A percentile compares a stretch with the other conserved stretches of the same genome.
phyloP scores from a whole-genome alignment of 139 green algal species.

The Coccomyxa sp. region DNA sequence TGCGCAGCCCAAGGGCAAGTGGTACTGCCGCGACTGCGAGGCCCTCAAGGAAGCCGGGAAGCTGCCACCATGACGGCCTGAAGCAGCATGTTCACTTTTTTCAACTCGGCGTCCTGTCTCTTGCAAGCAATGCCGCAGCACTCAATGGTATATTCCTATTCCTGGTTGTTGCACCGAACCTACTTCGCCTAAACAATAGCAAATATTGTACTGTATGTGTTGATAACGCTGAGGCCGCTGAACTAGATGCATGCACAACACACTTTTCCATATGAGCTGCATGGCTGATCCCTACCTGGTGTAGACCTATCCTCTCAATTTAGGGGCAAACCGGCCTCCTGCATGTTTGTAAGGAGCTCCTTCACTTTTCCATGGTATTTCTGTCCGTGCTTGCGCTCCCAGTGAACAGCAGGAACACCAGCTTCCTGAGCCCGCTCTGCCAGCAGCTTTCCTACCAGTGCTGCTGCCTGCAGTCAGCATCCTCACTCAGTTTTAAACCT shows the following conservation, averaged over 20 bases:
- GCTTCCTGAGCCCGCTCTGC: constrained; percentile 26
- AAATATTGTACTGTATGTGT: too few relatives aligned
- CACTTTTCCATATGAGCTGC: too few relatives aligned
- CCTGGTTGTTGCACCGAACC: too few relatives aligned
- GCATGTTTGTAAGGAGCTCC: constrained; percentile 22
- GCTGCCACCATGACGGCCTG: not conserved
- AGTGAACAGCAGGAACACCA: constrained; percentile 27
- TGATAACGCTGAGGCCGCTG: too few relatives aligned
- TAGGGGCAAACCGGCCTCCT: constrained; percentile 28
- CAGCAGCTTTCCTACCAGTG: constrained; percentile 28
- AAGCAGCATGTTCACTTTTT: not conserved
- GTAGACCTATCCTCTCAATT: not conserved
- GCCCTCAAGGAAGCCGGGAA: constrained; percentile 11
- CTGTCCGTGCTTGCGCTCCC: constrained; percentile 34
- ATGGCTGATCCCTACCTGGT: too few relatives aligned
- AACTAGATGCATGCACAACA: too few relatives aligned
- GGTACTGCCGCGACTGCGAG: constrained; percentile 59
- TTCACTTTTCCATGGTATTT: constrained; percentile 41
- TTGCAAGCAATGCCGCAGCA: too few relatives aligned
- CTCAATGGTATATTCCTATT: too few relatives aligned
- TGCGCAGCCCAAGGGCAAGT: constrained; percentile 39
- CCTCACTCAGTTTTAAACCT: not conserved
- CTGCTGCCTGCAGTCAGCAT: constrained; percentile 11
- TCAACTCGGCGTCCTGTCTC: not conserved
- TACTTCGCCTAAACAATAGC: too few relatives aligned